These are phyloP conservation scores for Yamadazyma endophytica DNA, from an alignment of 805 yeast species.

Conservation along the genomic window DNA sequence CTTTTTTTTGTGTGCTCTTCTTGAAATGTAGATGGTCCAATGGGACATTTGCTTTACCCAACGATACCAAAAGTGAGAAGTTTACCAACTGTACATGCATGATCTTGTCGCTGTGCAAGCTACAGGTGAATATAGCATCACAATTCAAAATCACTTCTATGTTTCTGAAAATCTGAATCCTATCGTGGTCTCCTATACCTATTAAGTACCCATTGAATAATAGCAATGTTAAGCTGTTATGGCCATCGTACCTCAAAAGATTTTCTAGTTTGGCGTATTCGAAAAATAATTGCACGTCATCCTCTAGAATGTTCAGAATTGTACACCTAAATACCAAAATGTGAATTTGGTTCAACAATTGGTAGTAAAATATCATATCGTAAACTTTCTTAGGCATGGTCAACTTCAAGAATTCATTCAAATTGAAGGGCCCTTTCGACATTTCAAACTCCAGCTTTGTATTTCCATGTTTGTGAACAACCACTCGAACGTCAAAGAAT, in stretches of 20 bases:
- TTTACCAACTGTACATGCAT: conserved; percentile 12
- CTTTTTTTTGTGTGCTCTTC: neutral
- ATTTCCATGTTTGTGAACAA: neutral
- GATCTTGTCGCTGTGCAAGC: conserved; percentile 1
- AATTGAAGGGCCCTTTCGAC: neutral
- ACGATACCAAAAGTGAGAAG: conserved; percentile 11
- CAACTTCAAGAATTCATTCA: conserved; percentile 10
- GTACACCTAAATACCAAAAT: conserved; percentile 18
- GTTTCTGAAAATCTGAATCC: conserved; percentile 19
- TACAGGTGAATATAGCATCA: conserved; percentile 18
- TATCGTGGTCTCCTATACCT: conserved; percentile 11
- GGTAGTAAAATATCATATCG: conserved; percentile 15
- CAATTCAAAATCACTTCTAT: conserved; percentile 19
- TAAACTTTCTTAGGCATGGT: conserved; percentile 16
- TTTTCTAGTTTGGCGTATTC: conserved; percentile 22
- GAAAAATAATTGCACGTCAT: conserved; percentile 12
- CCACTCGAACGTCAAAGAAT: conserved; percentile 18
- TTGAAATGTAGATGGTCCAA: conserved; percentile 9
- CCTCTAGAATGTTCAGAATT: conserved; percentile 5
- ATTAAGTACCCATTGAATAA: conserved; percentile 20
- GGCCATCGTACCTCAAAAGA: conserved; percentile 11
- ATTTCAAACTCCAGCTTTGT: neutral
- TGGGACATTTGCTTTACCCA: conserved; percentile 17
- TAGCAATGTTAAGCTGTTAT: conserved; percentile 13
- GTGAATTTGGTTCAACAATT: conserved; percentile 20